Evolutionary conservation across 257 asterid genomes (phyloP).

Genomic region (Capsicum chinense): DNA sequence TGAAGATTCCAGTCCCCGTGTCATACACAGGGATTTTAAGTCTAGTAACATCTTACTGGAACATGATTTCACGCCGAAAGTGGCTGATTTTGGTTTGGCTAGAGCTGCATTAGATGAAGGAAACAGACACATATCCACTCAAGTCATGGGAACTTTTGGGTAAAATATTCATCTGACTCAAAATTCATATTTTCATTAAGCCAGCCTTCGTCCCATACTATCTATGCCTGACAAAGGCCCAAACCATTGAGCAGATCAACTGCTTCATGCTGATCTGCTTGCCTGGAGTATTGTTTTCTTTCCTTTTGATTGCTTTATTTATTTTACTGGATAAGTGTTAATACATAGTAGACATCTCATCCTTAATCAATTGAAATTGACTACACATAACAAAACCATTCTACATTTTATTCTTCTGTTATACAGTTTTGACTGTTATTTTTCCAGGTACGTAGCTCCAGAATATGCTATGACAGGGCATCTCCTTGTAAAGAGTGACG

Average conservation of each 20-base stretch:
- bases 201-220: not conserved
- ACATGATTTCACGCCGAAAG: conserved; percentile 81
- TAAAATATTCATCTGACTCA: conserved; percentile 36
- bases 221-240: not conserved
- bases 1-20: conserved; percentile 96
- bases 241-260: conserved; percentile 10
- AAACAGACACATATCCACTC: conserved; percentile 83
- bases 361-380: conserved; percentile 18
- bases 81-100: conserved; percentile 94
- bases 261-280: not conserved
- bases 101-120: conserved; percentile 82
- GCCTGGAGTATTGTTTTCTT: not conserved
- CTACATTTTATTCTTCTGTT: not conserved
- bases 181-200: conserved; percentile 3
- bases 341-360: too few relatives aligned
- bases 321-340: not conserved
- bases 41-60: conserved; percentile 93
- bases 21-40: conserved; percentile 93
- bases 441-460: conserved; percentile 86
- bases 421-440: conserved; percentile 1
- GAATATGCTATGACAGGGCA: conserved; percentile 98
- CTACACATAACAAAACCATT: conserved; percentile 13
- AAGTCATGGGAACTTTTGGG: conserved; percentile 99
- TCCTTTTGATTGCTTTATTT: not conserved
- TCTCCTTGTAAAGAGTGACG: conserved; percentile 89